Evolutionary conservation across 176 grass and related monocot species (phyloP), one percentile per base, ranked within the genome.

Genomic region (Oryza officinalis): DNA sequence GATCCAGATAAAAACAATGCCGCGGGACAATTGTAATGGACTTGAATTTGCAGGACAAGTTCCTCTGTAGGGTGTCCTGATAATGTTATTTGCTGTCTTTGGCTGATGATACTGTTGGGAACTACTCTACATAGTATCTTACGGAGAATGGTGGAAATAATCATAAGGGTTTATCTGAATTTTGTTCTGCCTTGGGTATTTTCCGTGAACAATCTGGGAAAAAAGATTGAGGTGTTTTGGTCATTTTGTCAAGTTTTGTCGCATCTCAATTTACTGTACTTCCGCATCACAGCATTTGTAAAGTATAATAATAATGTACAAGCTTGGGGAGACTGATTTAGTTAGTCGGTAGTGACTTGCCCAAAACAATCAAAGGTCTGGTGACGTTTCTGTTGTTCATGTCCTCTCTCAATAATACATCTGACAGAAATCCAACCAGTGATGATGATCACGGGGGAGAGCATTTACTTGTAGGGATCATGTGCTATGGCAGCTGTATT

Each of bases 391-490:
- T 41, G 37, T 26, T 69, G 10, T 80, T 43, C 1, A 11, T 40
- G 27, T 37, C 31, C n/a, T 74, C 35, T 75, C 14, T 70, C n/a
- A 74, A 37, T 10, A 69, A 22, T 23, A 0, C 67, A 6, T n/a
- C 17, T 22, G 13, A 8, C 3, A 69, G 40, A 69, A 77, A 60
- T 27, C 25, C 9, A 75, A 27, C 18, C 22, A 72, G 40, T 45
- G 27, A 43, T 41, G 22, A 44, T 59, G 31, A 38, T n/a, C 17
- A 59, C 22, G 59, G 27, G 6, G n/a, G 8, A 60, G 22, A 71
- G 77, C 31, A 77, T 41, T 80, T 67, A 44, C 74, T 31, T 66
- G 49, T 85, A 47, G 60, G 32, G 22, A 72, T 49, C 4, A 18
- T 80, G 20, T 66, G 63, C 10, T 65, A 67, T 59, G 38, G 8